These are phyloP conservation scores for Digitaria exilis DNA, from an alignment of 202 grass and related monocot species.

Conservation along the genomic window DNA sequence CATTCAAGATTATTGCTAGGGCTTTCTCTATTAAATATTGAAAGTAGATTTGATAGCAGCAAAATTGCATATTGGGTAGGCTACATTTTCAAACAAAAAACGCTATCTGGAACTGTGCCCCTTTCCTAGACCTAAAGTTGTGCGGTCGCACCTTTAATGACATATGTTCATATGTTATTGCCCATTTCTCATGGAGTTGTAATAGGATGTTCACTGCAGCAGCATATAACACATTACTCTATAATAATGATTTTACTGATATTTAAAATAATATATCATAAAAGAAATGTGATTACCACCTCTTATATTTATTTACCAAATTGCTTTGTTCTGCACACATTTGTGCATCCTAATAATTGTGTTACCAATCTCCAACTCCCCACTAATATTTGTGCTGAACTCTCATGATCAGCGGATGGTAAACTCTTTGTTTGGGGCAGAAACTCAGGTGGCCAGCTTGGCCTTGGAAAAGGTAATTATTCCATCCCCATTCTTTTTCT, in stretches of 20 bases:
- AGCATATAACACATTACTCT: no score
- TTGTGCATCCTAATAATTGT: not conserved
- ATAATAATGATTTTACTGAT: not conserved
- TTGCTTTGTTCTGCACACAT: constrained; percentile 13
- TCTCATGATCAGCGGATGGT: constrained; percentile 57
- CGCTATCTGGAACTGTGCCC: not conserved
- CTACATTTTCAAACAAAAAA: no score
- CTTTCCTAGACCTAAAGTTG: not conserved
- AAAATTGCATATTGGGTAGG: no score
- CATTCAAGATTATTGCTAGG: not conserved
- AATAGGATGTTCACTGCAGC: not conserved
- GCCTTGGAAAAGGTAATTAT: constrained; percentile 87
- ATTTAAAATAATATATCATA: constrained; percentile 4
- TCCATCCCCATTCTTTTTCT: constrained; percentile 16
- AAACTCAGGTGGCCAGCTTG: constrained; percentile 96
- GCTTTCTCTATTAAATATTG: not conserved
- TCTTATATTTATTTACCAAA: constrained; percentile 8
- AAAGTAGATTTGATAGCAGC: not conserved
- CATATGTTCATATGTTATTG: constrained; percentile 10
- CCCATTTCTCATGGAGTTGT: not conserved
- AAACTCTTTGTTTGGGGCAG: constrained; percentile 86
- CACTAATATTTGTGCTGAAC: constrained; percentile 19
- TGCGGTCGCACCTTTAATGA: not conserved
- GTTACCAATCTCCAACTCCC: not conserved
- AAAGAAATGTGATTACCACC: not conserved